Conservation (phyloP, 176 grass and related monocot genomes). For the Ampelocalamus luodianensis region DNA sequence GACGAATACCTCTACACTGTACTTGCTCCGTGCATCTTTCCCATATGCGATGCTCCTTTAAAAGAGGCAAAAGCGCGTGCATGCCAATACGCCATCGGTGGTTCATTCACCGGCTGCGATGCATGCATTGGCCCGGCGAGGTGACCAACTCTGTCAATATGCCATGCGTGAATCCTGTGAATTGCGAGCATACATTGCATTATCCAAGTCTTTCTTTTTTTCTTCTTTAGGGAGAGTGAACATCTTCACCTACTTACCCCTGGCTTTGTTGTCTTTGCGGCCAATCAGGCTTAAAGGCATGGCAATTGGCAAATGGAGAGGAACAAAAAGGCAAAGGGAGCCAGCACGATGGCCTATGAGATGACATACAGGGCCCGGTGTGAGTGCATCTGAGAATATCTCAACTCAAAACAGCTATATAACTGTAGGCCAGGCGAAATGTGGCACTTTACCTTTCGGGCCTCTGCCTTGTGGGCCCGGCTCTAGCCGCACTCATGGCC, state of each 20-base stretch:
- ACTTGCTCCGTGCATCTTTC: neutral
- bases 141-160: neutral
- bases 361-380: neutral
- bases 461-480: conserved; percentile 8
- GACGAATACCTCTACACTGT: neutral
- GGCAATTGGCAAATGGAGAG: neutral
- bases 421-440: conserved; percentile 4
- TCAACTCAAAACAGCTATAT: neutral
- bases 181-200: neutral
- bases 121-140: neutral
- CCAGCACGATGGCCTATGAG: conserved; percentile 16
- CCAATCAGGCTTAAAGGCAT: conserved; percentile 43
- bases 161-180: neutral
- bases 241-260: conserved; percentile 6
- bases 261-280: conserved; percentile 43
- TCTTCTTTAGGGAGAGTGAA: neutral
- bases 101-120: neutral
- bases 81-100: no score
- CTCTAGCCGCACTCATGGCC: conserved; percentile 5
- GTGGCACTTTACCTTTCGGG: conserved; percentile 35
- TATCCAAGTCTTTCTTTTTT: neutral
- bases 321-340: neutral
- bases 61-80: neutral
- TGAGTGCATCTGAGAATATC: conserved; percentile 42
- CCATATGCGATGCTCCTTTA: neutral